These are phyloP conservation scores for Tetrastigma voinierianum DNA, from an alignment of 164 flowering plant genomes.

Conservation along the genomic window DNA sequence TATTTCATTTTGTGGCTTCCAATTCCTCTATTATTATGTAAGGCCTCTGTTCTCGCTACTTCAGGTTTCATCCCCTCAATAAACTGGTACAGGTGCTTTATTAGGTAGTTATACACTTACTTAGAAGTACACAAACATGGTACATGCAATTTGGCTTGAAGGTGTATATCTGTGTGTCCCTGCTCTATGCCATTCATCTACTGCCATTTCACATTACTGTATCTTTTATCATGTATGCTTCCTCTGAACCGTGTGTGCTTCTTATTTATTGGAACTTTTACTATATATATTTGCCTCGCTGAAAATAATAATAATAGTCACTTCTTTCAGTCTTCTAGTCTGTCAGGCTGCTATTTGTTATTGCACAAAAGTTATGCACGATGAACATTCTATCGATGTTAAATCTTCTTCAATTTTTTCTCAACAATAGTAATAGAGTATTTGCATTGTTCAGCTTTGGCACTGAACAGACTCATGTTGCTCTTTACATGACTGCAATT, in stretches of 20 bases:
- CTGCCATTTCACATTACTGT: not conserved
- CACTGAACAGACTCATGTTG: conserved; percentile 73
- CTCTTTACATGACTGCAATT: conserved; percentile 85
- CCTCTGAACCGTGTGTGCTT: no score
- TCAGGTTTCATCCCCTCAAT: not conserved
- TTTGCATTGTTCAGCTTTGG: conserved; percentile 58
- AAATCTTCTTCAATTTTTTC: not conserved
- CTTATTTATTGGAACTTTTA: no score
- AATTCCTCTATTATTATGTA: not conserved
- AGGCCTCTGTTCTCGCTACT: not conserved
- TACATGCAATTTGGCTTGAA: not conserved
- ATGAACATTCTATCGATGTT: not conserved
- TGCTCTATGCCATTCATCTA: not conserved
- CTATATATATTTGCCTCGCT: not conserved
- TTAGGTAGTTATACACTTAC: no score
- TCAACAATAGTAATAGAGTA: not conserved
- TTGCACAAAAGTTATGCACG: not conserved
- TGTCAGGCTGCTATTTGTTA: not conserved
- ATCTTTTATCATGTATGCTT: not conserved
- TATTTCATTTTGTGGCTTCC: not conserved
- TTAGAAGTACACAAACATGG: no score
- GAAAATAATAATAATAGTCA: not conserved
- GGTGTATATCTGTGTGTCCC: not conserved
- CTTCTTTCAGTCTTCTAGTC: not conserved
- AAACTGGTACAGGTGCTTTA: not conserved